Evolutionary conservation across 192 early-diverging fungal genomes (phyloP), one percentile per base, ranked within the genome.

Genomic region (Funneliformis geosporum): DNA sequence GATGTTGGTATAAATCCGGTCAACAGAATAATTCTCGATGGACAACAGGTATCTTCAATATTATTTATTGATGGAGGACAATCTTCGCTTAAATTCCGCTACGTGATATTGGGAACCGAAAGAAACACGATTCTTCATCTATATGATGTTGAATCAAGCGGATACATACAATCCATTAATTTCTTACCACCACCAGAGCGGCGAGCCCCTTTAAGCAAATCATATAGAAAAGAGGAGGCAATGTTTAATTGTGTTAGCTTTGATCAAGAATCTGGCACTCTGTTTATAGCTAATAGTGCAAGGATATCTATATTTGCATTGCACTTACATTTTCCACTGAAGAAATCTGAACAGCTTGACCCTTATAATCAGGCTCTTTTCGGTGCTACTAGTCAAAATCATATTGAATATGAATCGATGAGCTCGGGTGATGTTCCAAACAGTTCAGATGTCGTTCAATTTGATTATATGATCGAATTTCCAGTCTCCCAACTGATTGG

Each of bases 191-290:
- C 86, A 0, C 85, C 83, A 8, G 65, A 55, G 25, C 78, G 85
- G 11, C 82, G 82, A n/a, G 25, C 85, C 14, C 83, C 82, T 21
- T 65, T 82, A 8, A 83, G 72, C 11, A 85, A 85, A 71, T 28
- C 78, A 23, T 65, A 76, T 28, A 8, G 79, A 74, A n/a, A 78
- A 75, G 71, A 83, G 75, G 44, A 78, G 75, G 43, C 79, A 75
- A 87, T 85, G 84, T 87, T 87, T 78, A 87, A 87, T 81, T 82
- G 83, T 75, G 73, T 85, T 74, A 84, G 79, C 43, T 87, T 80
- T 78, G 86, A 87, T 39, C 68, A 77, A 39, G 73, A 79, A 46
- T 81, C 79, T 18, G 74, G 79, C 5, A 83, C 83, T 42, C 61
- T 87, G 33, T 76, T 87, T 1, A 38, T 87, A 27, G 82, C 82